These are phyloP conservation scores for Neohortaea acidophila DNA, from an alignment of 495 filamentous ascomycete species.

Conservation along the genomic window DNA sequence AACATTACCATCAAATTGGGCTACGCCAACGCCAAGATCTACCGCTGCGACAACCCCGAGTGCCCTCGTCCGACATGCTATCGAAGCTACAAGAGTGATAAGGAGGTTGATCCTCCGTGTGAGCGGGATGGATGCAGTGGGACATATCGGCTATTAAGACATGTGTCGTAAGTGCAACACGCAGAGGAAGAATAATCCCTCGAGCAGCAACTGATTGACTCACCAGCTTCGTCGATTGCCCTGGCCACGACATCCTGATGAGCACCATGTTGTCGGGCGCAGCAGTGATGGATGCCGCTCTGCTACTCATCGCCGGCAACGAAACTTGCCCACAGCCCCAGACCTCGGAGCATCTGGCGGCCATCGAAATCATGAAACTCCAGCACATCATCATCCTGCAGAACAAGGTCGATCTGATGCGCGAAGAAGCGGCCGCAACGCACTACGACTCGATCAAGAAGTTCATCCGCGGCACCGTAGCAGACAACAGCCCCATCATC, in stretches of 20 bases:
- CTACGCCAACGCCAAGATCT: conserved; percentile 98
- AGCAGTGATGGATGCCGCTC: conserved; percentile 96
- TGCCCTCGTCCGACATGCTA: conserved; percentile 93
- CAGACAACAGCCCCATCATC: conserved; percentile 89
- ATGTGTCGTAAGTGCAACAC: conserved; percentile 60
- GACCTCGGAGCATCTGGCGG: conserved; percentile 94
- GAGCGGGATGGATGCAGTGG: conserved; percentile 83
- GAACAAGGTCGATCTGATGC: conserved; percentile 98
- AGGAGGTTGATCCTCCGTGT: conserved; percentile 89
- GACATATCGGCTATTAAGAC: conserved; percentile 66
- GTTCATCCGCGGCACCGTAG: conserved; percentile 94
- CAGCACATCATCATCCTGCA: conserved; percentile 97
- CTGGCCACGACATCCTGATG: conserved; percentile 99
- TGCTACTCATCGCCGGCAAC: conserved; percentile 94
- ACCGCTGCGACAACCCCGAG: conserved; percentile 85
- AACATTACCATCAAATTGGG: conserved; percentile 99
- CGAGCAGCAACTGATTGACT: conserved; percentile 1
- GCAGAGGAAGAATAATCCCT: background rate
- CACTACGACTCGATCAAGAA: conserved; percentile 94
- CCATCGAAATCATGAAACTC: conserved; percentile 98
- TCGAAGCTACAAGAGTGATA: conserved; percentile 93
- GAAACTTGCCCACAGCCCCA: conserved; percentile 98
- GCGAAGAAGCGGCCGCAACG: conserved; percentile 75
- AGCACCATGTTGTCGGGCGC: conserved; percentile 99
- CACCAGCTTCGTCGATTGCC: conserved; percentile 88